Evolutionary conservation across 306 rosid species (phyloP), one percentile per base, ranked within the genome.

Genomic region (Acacia confusa): DNA sequence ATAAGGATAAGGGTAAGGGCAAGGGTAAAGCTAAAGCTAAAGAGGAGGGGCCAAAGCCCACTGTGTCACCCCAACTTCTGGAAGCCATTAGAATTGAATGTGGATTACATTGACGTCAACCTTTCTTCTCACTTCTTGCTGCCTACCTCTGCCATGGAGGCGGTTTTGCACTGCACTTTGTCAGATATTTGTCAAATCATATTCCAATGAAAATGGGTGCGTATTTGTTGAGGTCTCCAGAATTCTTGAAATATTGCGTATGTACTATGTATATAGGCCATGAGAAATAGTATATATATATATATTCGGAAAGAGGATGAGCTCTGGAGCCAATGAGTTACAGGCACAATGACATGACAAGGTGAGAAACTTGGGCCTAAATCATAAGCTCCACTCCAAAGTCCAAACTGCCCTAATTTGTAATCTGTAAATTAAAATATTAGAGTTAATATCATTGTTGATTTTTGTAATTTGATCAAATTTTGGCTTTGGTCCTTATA

Each of bases 41-140:
- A 80, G 86, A 64, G 74, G 75, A 76, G 61, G 78, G 30, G 48
- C 27, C 85, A 81, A 83, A 61, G 69, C 89, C 78, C 27, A 41
- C 16, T 32, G 85, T 91, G 20, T 89, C 95, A 77, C 92, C 97
- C 60, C 94, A 92, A 83, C 92, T 95, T 69, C 85, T 90, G 91
- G 92, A 88, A 38, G 99, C 99, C 64, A 92, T 95, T 84, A 92
- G 92, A 83, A 45, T 88, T 11, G 99, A 95, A 80, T 93, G 99
- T 79, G 99, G 99, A 45, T 83, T 95, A 77, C 87, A 67, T 27
- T 22, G 27, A 14, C 77, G 53, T 53, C 69, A 75, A 14, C 19
- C 19, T 61, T 61, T 61, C 69, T 28, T 1, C 69, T 4, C 34
- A 61, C 38, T 13, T 27, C 2, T 61, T 24, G 38, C 68, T 27